Evolutionary conservation across 495 filamentous ascomycete genomes (phyloP).

Genomic region (Penicillium antarcticum): DNA sequence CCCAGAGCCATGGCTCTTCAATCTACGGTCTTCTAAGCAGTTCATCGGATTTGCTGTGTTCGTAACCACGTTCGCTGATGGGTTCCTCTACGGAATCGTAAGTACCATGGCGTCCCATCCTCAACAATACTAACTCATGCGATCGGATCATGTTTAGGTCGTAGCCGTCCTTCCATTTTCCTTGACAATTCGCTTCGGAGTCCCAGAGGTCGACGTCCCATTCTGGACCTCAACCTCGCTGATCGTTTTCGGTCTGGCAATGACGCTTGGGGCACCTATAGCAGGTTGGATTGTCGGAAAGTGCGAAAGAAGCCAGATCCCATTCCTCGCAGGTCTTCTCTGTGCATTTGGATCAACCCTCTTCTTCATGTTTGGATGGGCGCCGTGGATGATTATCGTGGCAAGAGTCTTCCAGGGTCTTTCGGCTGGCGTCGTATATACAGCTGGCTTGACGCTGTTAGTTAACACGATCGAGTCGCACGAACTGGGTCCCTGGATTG

Average conservation of each 20-base stretch:
- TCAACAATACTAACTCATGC: not conserved
- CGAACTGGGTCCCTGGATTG: conserved; percentile 7
- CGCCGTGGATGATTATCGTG: conserved; percentile 2
- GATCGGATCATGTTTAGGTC: not conserved
- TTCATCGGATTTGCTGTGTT: not conserved
- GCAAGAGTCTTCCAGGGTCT: conserved; percentile 3
- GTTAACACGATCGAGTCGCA: conserved; percentile 8
- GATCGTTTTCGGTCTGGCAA: not conserved
- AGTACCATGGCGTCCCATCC: not conserved
- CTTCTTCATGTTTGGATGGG: not conserved
- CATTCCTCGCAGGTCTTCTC: not conserved
- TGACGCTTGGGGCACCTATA: not conserved
- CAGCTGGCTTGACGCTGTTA: conserved; percentile 6
- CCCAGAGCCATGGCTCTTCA: not conserved
- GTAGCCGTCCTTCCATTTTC: conserved; percentile 6
- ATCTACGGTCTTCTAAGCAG: conserved; percentile 3
- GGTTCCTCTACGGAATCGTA: conserved; percentile 5
- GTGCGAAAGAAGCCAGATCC: conserved; percentile 1
- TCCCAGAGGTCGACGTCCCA: not conserved
- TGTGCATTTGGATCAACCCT: conserved; percentile 1
- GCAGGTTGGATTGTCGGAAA: conserved; percentile 1
- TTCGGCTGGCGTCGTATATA: conserved; percentile 2
- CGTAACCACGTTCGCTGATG: conserved; percentile 3
- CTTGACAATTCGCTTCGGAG: not conserved
- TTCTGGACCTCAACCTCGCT: conserved; percentile 5